Percentiles rank a stretch among this genome's conserved stretches.
Conservation (phyloP, 202 grass and related monocot species). For the Schoenoplectus tabernaemontani region DNA sequence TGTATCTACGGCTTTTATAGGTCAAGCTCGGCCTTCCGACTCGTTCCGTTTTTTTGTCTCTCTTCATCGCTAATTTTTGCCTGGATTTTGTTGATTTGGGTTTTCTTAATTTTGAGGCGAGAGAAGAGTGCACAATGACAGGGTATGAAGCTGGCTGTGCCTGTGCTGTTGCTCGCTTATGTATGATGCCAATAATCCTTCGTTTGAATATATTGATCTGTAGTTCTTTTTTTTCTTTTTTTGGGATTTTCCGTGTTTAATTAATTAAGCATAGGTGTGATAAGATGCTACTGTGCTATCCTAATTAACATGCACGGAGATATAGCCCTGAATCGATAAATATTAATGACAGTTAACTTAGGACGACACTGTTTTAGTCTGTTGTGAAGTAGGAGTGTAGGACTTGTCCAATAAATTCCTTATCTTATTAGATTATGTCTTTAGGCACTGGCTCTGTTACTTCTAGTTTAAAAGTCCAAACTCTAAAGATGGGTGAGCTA, state of each 20-base stretch:
- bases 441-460: background rate
- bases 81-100: background rate
- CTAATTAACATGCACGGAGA: background rate
- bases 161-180: slow-evolving; percentile 12
- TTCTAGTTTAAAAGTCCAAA: background rate
- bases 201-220: slow-evolving; percentile 5
- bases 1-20: slow-evolving; percentile 15
- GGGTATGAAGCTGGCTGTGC: slow-evolving; percentile 1
- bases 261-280: background rate
- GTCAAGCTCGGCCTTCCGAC: background rate
- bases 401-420: background rate
- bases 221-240: background rate
- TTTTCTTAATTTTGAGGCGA: slow-evolving; percentile 25
- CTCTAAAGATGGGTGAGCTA: background rate
- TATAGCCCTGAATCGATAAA: background rate
- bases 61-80: slow-evolving; percentile 14
- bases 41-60: background rate
- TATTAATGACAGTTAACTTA: background rate
- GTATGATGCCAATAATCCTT: slow-evolving; percentile 21
- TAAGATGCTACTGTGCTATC: slow-evolving; percentile 4
- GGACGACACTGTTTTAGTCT: background rate
- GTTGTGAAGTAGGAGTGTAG: background rate
- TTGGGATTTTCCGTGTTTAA: background rate
- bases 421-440: background rate
- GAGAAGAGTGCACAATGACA: slow-evolving; percentile 21